Conservation (phyloP, 1,284 basidiomycete species). For the Papiliotrema laurentii region DNA sequence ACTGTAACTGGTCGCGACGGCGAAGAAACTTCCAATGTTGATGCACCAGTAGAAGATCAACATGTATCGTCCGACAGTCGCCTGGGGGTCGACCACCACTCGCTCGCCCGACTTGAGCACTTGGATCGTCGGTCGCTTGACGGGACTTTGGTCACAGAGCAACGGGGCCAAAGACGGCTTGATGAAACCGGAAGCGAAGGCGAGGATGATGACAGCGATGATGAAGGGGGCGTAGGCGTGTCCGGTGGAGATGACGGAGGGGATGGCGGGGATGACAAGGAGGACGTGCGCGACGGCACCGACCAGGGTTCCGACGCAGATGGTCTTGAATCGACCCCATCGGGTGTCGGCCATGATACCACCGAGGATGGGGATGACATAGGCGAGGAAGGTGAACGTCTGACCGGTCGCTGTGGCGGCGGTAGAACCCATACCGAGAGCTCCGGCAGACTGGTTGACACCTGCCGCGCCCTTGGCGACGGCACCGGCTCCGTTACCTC, state of each 20-base stretch:
- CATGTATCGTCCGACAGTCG: slow-evolving; percentile 41
- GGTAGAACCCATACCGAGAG: slow-evolving; percentile 24
- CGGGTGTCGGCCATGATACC: slow-evolving; percentile 65
- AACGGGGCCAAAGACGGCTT: slow-evolving; percentile 42
- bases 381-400: slow-evolving; percentile 29
- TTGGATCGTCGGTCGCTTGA: slow-evolving; percentile 33
- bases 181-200: slow-evolving; percentile 46
- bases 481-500: slow-evolving; percentile 56
- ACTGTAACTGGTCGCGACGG: slow-evolving; percentile 40
- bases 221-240: slow-evolving; percentile 39
- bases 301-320: slow-evolving; percentile 51
- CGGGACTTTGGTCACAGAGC: slow-evolving; percentile 46
- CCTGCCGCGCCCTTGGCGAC: slow-evolving; percentile 62
- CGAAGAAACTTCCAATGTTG: slow-evolving; percentile 47
- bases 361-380: slow-evolving; percentile 35
- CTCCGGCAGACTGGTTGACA: slow-evolving; percentile 56
- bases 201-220: slow-evolving; percentile 43
- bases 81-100: slow-evolving; percentile 45
- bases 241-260: slow-evolving; percentile 31
- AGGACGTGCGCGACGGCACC: slow-evolving; percentile 41
- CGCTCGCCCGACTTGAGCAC: slow-evolving; percentile 37
- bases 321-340: slow-evolving; percentile 71
- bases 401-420: slow-evolving; percentile 21
- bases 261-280: slow-evolving; percentile 43
- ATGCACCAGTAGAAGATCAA: slow-evolving; percentile 42